These are phyloP conservation scores for Penicillium olsonii DNA, from an alignment of 2,329 filamentous ascomycete genomes.

Conservation along the genomic window DNA sequence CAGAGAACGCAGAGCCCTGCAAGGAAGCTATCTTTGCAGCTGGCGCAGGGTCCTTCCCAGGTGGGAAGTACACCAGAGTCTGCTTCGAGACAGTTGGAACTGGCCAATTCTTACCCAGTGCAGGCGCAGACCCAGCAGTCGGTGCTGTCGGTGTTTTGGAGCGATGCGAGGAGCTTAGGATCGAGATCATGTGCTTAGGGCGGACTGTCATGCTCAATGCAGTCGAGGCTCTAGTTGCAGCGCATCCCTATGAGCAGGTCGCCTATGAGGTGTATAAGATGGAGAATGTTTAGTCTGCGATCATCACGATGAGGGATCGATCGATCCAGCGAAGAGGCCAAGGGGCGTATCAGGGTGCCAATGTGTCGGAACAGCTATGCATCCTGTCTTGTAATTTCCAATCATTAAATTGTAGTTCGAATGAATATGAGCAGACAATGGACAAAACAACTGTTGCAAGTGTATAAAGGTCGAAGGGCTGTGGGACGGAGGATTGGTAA, in stretches of 20 bases:
- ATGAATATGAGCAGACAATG: background rate
- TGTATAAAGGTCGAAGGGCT: background rate
- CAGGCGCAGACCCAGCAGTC: conserved; percentile 43
- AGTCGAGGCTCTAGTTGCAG: conserved; percentile 42
- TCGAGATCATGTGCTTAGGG: conserved; percentile 47
- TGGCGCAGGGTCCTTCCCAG: conserved; percentile 45
- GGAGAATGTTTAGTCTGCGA: conserved; percentile 43
- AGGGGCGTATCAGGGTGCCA: too few species aligned
- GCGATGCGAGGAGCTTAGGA: conserved; percentile 44
- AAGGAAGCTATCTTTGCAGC: conserved; percentile 46
- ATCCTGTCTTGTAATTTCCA: too few species aligned
- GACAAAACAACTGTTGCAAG: background rate
- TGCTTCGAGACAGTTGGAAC: conserved; percentile 44
- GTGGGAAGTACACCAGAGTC: conserved; percentile 42
- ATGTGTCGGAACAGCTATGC: too few species aligned
- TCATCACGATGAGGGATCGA: too few species aligned
- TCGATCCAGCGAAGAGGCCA: too few species aligned
- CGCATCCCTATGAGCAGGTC: conserved; percentile 51
- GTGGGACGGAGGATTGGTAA: conserved; percentile 8
- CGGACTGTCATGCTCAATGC: conserved; percentile 39
- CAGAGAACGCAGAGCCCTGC: conserved; percentile 39
- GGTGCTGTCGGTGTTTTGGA: conserved; percentile 42
- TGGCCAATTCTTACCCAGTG: conserved; percentile 45
- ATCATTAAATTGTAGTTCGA: too few species aligned
- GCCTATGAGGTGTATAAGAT: conserved; percentile 48